A percentile compares a stretch with the other conserved stretches of the same genome.
phyloP scores from a whole-genome alignment of 441 rosid genomes.

The Gossypium schwendimanii region DNA sequence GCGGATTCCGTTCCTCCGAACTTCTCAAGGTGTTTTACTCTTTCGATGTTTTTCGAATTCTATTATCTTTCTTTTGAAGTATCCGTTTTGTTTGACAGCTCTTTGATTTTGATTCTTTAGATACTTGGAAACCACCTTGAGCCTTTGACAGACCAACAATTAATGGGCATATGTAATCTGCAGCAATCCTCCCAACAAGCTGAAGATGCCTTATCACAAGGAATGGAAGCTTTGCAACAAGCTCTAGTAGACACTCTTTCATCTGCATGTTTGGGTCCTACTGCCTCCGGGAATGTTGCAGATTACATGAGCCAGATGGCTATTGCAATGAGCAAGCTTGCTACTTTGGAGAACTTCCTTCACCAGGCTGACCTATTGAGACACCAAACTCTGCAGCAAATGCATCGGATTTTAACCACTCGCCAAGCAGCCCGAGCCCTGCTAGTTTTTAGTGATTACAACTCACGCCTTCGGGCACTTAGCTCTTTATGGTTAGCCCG shows the following conservation, averaged over 20 bases:
- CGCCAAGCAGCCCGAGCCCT: conserved; percentile 86
- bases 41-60: neutral
- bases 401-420: conserved; percentile 75
- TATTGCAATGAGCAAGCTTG: conserved; percentile 77
- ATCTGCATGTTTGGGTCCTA: conserved; percentile 52
- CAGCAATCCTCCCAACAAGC: conserved; percentile 93
- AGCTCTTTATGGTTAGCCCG: conserved; percentile 90
- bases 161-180: conserved; percentile 85
- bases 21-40: conserved; percentile 59
- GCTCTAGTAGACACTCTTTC: conserved; percentile 75
- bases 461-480: conserved; percentile 77
- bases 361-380: conserved; percentile 93
- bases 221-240: conserved; percentile 94
- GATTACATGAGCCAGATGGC: conserved; percentile 95
- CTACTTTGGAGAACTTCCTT: conserved; percentile 77
- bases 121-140: conserved; percentile 79
- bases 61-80: neutral
- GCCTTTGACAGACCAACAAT: conserved; percentile 81
- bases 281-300: conserved; percentile 60
- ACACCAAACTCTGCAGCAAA: conserved; percentile 83
- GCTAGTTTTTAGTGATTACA: conserved; percentile 70
- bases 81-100: neutral
- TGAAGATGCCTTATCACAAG: conserved; percentile 92
- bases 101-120: conserved; percentile 27
- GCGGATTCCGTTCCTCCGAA: conserved; percentile 93